Evolutionary conservation across 1,284 basidiomycete genomes (phyloP).

Genomic region (Coniophora puteana): DNA sequence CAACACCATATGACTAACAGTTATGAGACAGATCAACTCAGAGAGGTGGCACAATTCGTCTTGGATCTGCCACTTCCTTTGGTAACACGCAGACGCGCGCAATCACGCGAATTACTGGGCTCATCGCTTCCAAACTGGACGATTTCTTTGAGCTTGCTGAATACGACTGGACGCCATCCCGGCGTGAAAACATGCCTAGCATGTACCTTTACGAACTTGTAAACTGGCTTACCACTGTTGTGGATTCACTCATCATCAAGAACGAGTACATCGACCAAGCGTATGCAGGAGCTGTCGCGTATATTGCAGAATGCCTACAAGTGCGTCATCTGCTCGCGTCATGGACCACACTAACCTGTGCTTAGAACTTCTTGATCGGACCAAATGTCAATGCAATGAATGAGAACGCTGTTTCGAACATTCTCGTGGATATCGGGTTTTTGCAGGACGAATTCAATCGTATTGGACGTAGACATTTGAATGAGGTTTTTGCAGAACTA

Average conservation of each 20-base stretch:
- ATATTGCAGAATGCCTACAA: slow-evolving; percentile 87
- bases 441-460: slow-evolving; percentile 79
- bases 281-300: slow-evolving; percentile 80
- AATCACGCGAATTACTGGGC: slow-evolving; percentile 73
- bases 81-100: slow-evolving; percentile 67
- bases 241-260: slow-evolving; percentile 88
- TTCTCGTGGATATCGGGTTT: slow-evolving; percentile 81
- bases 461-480: slow-evolving; percentile 68
- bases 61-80: slow-evolving; percentile 70
- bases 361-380: slow-evolving; percentile 75
- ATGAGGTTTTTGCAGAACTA: slow-evolving; percentile 78
- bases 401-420: slow-evolving; percentile 83
- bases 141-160: slow-evolving; percentile 95
- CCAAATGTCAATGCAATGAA: slow-evolving; percentile 80
- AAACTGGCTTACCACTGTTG: slow-evolving; percentile 95
- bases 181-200: slow-evolving; percentile 73
- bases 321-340: slow-evolving; percentile 34
- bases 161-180: slow-evolving; percentile 86
- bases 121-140: slow-evolving; percentile 92
- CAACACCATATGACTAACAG: no score
- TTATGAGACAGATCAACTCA: slow-evolving; percentile 73
- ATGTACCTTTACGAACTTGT: slow-evolving; percentile 93
- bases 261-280: slow-evolving; percentile 84
- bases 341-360: slow-evolving; percentile 7
- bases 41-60: slow-evolving; percentile 74